A percentile compares a stretch with the other conserved stretches of the same genome.
These are phyloP conservation scores for Phoma sp. DNA, from an alignment of 2,329 filamentous ascomycete species.

Conservation along the genomic window DNA sequence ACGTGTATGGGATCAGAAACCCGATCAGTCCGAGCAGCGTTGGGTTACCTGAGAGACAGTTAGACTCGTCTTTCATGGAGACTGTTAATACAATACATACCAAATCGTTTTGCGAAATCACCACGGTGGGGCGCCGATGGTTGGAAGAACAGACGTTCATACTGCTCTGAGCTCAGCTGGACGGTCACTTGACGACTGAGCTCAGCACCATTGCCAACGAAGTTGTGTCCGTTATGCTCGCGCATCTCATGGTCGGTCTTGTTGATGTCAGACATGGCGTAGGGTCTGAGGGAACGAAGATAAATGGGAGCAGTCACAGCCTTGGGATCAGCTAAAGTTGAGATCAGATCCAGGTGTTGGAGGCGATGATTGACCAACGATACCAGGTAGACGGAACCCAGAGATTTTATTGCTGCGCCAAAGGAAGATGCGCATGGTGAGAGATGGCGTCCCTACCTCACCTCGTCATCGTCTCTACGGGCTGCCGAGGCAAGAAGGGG, in stretches of 20 bases:
- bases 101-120: slow-evolving; percentile 30
- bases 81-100: not conserved
- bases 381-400: not conserved
- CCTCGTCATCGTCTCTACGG: slow-evolving; percentile 13
- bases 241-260: slow-evolving; percentile 27
- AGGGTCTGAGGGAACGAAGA: too few relatives aligned
- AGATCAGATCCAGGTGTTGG: not conserved
- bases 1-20: slow-evolving; percentile 31
- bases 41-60: slow-evolving; percentile 21
- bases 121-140: slow-evolving; percentile 29
- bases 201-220: slow-evolving; percentile 12
- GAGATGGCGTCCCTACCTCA: not conserved
- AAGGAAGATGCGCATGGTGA: not conserved
- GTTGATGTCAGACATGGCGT: slow-evolving; percentile 22
- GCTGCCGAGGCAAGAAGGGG: slow-evolving; percentile 9
- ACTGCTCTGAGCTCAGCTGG: slow-evolving; percentile 28
- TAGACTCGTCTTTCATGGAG: not conserved
- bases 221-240: slow-evolving; percentile 20
- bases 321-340: too few relatives aligned
- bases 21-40: slow-evolving; percentile 29
- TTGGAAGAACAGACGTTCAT: slow-evolving; percentile 35
- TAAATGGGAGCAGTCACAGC: too few relatives aligned
- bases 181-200: slow-evolving; percentile 33
- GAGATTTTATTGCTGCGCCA: not conserved
- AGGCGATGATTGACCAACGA: not conserved